Conservation (phyloP, 345 rosid species). For the Citrus medica region DNA sequence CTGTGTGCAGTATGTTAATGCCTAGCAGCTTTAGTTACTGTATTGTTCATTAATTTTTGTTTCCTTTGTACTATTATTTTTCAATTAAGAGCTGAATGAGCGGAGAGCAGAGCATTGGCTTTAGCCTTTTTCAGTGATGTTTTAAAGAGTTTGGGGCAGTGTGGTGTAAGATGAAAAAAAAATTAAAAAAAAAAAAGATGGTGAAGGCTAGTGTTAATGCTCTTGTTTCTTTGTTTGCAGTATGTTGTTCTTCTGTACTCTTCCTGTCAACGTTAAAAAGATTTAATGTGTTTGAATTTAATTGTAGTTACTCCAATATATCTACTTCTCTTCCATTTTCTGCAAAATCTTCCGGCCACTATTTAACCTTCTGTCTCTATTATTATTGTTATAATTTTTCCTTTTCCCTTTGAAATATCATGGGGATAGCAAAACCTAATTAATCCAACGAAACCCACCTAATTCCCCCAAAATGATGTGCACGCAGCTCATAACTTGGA, state of each 20-base stretch:
- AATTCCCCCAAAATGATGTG: background rate
- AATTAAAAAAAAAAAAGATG: background rate
- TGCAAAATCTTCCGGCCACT: background rate
- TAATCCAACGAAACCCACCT: background rate
- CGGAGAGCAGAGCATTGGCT: conserved; percentile 40
- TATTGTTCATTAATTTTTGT: background rate
- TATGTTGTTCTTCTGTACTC: conserved; percentile 20
- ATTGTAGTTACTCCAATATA: conserved; percentile 24
- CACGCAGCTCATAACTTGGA: background rate
- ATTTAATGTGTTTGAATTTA: conserved; percentile 22
- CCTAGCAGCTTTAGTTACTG: conserved; percentile 9
- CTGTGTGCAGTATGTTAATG: conserved; percentile 8
- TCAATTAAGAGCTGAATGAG: conserved; percentile 25
- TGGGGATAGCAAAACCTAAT: background rate
- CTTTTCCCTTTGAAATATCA: background rate
- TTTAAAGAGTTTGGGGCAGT: conserved; percentile 22
- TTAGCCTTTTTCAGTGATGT: conserved; percentile 43
- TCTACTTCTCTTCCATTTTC: conserved; percentile 11
- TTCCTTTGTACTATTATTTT: background rate
- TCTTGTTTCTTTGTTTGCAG: conserved; percentile 42
- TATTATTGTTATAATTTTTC: background rate
- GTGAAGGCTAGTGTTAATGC: conserved; percentile 55
- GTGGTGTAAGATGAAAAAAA: background rate
- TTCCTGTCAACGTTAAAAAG: conserved; percentile 15
- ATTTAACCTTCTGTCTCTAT: background rate